Evolutionary conservation across 139 green algal species (phyloP).

Genomic region (Cymbomonas tetramitiformis): DNA sequence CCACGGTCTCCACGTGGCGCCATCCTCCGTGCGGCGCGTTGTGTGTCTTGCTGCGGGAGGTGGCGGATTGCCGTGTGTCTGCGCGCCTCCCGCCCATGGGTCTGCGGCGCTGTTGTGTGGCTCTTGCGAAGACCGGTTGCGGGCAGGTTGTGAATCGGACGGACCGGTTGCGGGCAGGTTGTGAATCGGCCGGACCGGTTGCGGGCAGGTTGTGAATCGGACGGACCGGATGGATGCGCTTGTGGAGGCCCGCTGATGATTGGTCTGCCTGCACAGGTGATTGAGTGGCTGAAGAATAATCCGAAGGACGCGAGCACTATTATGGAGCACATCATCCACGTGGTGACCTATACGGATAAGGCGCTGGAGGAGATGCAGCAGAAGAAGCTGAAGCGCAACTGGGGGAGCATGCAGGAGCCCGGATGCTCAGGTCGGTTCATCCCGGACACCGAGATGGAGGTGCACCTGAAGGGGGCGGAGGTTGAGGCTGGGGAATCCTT

Average conservation of each 20-base stretch:
- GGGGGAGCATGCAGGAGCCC: not conserved
- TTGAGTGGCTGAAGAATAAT: conserved; percentile 10
- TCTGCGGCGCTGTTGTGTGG: no score
- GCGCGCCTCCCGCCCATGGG: no score
- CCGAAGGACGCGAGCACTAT: not conserved
- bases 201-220: no score
- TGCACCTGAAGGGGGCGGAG: not conserved
- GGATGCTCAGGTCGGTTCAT: conserved; percentile 10
- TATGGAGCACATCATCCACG: conserved; percentile 8
- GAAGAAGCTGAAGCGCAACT: not conserved
- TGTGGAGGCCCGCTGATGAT: not conserved
- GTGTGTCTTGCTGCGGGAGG: no score
- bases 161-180: no score
- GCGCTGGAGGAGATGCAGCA: not conserved
- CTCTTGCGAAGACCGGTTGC: no score
- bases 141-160: no score
- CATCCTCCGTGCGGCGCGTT: no score
- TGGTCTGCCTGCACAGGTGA: not conserved
- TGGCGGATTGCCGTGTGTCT: no score
- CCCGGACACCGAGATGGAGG: not conserved
- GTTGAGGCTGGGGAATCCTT: not conserved
- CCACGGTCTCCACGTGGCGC: no score
- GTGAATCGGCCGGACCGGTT: no score
- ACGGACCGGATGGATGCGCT: not conserved
- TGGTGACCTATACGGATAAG: conserved; percentile 3